Evolutionary conservation across 768 basidiomycete species (phyloP).

Genomic region (Gymnopilus dilepis): DNA sequence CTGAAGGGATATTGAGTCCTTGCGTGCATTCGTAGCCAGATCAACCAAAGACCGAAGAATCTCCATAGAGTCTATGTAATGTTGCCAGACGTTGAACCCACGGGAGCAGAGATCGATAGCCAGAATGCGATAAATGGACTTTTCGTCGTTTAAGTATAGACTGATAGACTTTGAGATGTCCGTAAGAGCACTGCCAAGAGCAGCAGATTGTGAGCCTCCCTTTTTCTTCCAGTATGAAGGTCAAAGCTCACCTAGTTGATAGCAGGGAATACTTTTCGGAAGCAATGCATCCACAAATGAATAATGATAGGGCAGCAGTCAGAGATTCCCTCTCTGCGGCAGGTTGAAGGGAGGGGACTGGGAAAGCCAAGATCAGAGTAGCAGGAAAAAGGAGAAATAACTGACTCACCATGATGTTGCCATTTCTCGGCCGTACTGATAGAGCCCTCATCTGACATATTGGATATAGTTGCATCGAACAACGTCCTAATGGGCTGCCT

Average conservation of each 20-base stretch:
- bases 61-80: constrained; percentile 89
- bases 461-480: constrained; percentile 76
- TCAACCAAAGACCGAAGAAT: constrained; percentile 84
- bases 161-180: constrained; percentile 86
- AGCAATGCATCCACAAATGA: constrained; percentile 84
- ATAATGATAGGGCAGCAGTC: constrained; percentile 71
- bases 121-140: constrained; percentile 66
- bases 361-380: not conserved
- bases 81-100: constrained; percentile 94
- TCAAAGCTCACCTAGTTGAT: constrained; percentile 62
- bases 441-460: constrained; percentile 72
- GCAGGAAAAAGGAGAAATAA: not conserved
- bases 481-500: constrained; percentile 77
- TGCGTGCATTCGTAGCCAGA: constrained; percentile 73
- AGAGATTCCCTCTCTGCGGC: constrained; percentile 62
- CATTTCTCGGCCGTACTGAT: constrained; percentile 60
- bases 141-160: constrained; percentile 76
- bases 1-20: constrained; percentile 70
- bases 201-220: constrained; percentile 5
- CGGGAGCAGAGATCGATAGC: constrained; percentile 91
- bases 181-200: constrained; percentile 63
- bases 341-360: constrained; percentile 69
- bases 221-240: not conserved
- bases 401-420: constrained; percentile 63
- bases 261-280: constrained; percentile 80